A percentile compares a stretch with the other conserved stretches of the same genome.
Evolutionary conservation across 108 stramenopile genomes (phyloP).

Genomic region (Cyclotella sp.): DNA sequence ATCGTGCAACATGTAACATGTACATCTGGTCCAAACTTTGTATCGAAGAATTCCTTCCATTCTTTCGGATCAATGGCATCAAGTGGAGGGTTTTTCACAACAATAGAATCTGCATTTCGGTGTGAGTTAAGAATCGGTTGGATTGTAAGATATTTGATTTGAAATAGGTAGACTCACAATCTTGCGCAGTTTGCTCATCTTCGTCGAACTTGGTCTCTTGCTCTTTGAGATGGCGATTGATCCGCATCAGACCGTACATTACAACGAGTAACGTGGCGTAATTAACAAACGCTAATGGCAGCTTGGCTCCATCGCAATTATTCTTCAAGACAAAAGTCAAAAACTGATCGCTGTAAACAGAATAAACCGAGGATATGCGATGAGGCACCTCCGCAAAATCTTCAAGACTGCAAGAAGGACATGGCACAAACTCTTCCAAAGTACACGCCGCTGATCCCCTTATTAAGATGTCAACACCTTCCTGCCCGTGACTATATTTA

Average conservation of each 20-base stretch:
- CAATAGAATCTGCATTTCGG: background rate
- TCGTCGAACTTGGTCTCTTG: background rate
- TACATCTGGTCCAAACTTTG: background rate
- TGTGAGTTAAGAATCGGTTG: no score
- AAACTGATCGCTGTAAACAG: background rate
- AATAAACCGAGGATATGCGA: background rate
- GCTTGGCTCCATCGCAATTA: background rate
- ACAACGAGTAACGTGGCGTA: background rate
- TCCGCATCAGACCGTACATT: background rate
- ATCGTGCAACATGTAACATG: background rate
- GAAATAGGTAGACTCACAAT: no score
- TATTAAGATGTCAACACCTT: background rate
- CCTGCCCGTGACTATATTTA: background rate
- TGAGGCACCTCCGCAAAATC: constrained; percentile 9
- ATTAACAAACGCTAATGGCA: background rate
- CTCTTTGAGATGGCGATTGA: constrained; percentile 1
- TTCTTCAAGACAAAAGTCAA: constrained; percentile 1
- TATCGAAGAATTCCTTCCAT: background rate
- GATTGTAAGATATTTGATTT: no score
- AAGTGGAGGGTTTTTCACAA: background rate
- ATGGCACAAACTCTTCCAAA: background rate
- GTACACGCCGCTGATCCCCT: background rate
- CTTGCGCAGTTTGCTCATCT: constrained; percentile 4
- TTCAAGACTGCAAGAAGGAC: background rate
- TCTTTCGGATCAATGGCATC: background rate